phyloP scores from a whole-genome alignment of 1,284 basidiomycete species.

The Apiotrichum gamsii region DNA sequence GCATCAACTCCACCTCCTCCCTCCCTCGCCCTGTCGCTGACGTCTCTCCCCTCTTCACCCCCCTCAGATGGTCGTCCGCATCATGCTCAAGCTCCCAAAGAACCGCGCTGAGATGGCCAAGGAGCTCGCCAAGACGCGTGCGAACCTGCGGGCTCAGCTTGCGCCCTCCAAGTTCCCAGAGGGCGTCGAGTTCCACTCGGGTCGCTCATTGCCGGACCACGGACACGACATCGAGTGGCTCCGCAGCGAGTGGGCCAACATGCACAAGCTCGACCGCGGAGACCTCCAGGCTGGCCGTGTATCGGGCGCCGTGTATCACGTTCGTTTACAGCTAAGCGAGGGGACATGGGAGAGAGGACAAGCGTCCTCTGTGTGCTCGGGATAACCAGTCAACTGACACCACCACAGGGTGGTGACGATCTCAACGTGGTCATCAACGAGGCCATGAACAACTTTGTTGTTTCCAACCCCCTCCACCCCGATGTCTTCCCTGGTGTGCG shows the following conservation, averaged over 20 bases:
- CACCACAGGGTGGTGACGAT: constrained; percentile 82
- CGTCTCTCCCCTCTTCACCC: neutral
- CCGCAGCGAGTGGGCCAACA: constrained; percentile 65
- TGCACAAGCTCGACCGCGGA: constrained; percentile 64
- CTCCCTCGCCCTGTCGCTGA: neutral
- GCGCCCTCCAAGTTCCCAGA: constrained; percentile 50
- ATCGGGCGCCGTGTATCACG: constrained; percentile 82
- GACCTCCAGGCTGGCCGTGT: constrained; percentile 60
- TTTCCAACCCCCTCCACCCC: constrained; percentile 83
- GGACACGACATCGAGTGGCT: constrained; percentile 74
- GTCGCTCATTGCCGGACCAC: constrained; percentile 59
- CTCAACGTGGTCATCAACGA: constrained; percentile 53
- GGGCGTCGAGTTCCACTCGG: constrained; percentile 51
- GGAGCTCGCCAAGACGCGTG: constrained; percentile 63
- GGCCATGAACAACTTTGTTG: constrained; percentile 46
- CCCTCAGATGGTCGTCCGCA: constrained; percentile 56
- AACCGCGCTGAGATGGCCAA: constrained; percentile 60
- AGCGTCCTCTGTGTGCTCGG: neutral
- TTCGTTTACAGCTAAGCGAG: too few species aligned
- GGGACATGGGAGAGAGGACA: too few species aligned
- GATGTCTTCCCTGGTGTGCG: constrained; percentile 86
- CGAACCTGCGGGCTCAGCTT: constrained; percentile 63
- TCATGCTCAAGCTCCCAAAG: constrained; percentile 63
- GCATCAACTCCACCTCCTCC: too few species aligned
- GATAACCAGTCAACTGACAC: constrained; percentile 1